phyloP scores from a whole-genome alignment of 495 filamentous ascomycete species.

The Neurospora intermedia region DNA sequence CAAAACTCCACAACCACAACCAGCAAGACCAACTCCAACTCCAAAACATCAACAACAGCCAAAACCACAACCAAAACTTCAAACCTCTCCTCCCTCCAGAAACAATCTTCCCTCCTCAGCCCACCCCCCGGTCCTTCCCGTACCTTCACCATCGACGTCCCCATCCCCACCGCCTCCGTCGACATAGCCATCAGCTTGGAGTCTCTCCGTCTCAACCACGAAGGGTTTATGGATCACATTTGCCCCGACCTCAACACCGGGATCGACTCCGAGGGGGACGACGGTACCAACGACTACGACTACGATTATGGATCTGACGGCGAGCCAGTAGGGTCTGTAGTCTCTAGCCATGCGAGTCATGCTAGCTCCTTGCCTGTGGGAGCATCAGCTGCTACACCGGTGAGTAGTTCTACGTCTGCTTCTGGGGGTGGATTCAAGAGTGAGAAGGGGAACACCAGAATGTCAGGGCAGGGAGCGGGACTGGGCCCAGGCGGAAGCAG shows the following conservation, averaged over 20 bases:
- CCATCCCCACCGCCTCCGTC: conserved; percentile 25
- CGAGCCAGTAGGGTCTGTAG: conserved; percentile 8
- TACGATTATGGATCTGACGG: not conserved
- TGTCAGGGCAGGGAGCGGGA: not conserved
- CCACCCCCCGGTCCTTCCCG: conserved; percentile 31
- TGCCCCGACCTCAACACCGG: conserved; percentile 16
- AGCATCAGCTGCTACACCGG: conserved; percentile 23
- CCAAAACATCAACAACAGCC: not conserved
- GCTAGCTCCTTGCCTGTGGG: conserved; percentile 21
- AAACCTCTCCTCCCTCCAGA: not conserved
- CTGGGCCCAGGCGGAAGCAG: conserved; percentile 6
- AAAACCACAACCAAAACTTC: not conserved
- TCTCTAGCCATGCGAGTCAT: conserved; percentile 5
- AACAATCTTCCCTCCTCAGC: conserved; percentile 4
- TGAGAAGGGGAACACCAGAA: not conserved
- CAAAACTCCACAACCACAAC: not conserved
- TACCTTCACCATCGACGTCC: conserved; percentile 41
- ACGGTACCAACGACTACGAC: conserved; percentile 2
- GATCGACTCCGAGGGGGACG: conserved; percentile 10
- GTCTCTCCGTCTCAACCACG: conserved; percentile 25
- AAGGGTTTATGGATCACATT: conserved; percentile 24
- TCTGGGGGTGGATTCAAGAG: not conserved
- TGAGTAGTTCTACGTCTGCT: conserved; percentile 10
- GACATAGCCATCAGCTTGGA: conserved; percentile 24
- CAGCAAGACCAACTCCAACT: not conserved